Evolutionary conservation across 208 protist genomes (phyloP), one percentile per base, ranked within the genome.

Genomic region (Trypanosoma platydactyli): DNA sequence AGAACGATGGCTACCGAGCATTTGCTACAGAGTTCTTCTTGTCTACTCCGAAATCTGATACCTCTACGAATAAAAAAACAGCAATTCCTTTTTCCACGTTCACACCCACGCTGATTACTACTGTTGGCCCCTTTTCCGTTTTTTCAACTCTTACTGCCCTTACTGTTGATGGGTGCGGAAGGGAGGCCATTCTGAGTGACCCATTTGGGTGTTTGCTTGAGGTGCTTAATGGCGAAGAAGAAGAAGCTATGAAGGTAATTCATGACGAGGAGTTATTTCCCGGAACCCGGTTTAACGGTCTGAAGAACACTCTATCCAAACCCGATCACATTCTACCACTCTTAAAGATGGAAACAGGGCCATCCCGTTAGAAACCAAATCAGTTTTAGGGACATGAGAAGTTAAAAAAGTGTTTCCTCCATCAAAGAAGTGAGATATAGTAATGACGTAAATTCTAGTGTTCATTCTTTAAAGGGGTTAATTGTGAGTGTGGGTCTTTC

Each of bases 241-340:
- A 53, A 1, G 58, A 52, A 15, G 58, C 45, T 22, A 35, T 0
- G 22, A n/a, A 33, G 15, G 22, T 53, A 24, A 30, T 64, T 38
- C n/a, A 16, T 12, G 45, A 16, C 18, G 58, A 64, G 45, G 58
- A 64, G 38, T 7, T 64, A 3, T 64, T 64, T 64, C 45, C 42
- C 20, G 45, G 25, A 41, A 64, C 42, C 38, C 44, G 45, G 25
- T 64, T 64, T 41, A 64, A 64, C 30, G 58, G 58, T 25, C 22
- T 52, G 13, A 30, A 22, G 44, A 25, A 35, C 38, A 64, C 44
- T 40, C 30, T 64, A n/a, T 53, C 42, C 41, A 9, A 35, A 16
- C 58, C 58, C 3, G 44, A 38, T 25, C 30, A 24, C 3, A 30
- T 53, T 41, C n/a, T 64, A 5, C 58, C 58, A 33, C 38, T 60